Evolutionary conservation across 148 eudicot species (phyloP).

Genomic region (Polygonum aviculare): DNA sequence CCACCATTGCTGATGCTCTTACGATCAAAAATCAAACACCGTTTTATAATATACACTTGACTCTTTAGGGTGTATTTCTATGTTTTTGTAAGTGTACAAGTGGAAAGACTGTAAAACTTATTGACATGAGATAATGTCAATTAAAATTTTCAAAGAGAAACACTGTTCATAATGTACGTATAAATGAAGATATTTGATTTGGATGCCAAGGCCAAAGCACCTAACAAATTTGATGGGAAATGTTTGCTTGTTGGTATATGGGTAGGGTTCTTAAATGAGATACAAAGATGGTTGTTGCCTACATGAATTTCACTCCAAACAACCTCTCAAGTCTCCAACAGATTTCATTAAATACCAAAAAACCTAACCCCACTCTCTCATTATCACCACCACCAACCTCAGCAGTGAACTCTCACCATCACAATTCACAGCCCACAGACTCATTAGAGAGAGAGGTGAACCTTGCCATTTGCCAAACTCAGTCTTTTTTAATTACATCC

Average conservation of each 20-base stretch:
- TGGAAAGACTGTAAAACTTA: too few relatives aligned
- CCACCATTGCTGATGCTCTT: too few relatives aligned
- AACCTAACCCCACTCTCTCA: not conserved
- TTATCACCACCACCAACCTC: conserved; percentile 4
- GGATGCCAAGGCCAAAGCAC: not conserved
- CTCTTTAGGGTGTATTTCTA: too few relatives aligned
- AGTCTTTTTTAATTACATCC: not conserved
- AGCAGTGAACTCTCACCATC: conserved; percentile 11
- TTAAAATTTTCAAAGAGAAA: not conserved
- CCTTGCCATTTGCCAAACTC: not conserved
- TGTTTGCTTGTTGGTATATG: not conserved
- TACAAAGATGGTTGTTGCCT: conserved; percentile 3
- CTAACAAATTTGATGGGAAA: not conserved
- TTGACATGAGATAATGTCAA: too few relatives aligned
- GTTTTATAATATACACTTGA: too few relatives aligned
- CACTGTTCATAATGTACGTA: not conserved
- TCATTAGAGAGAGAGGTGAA: too few relatives aligned
- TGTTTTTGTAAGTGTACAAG: too few relatives aligned
- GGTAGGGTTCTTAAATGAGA: conserved; percentile 6
- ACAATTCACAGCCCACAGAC: not conserved
- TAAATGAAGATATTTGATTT: not conserved
- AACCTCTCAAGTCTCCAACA: not conserved
- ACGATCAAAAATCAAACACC: too few relatives aligned
- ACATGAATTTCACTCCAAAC: not conserved
- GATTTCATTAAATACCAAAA: conserved; percentile 9